phyloP scores from a whole-genome alignment of 1,284 basidiomycete genomes.

The Rhodotorula sp. region DNA sequence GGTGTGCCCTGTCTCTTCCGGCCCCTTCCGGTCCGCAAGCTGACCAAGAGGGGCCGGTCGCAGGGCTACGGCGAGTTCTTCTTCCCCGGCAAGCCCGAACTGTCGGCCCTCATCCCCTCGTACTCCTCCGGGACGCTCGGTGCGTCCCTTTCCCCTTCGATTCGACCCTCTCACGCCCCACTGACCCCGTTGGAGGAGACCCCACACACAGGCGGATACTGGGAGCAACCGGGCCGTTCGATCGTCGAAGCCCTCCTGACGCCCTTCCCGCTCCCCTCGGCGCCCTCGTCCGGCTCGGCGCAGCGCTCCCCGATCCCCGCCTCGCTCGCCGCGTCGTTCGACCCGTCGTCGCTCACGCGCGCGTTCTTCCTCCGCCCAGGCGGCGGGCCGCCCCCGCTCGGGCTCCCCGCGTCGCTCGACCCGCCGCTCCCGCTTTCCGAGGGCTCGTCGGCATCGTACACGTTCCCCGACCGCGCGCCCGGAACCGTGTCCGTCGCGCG shows the following conservation, averaged over 20 bases:
- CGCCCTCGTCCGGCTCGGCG: conserved; percentile 41
- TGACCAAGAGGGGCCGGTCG: too few relatives aligned
- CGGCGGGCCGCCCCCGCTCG: background rate
- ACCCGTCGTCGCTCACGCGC: conserved; percentile 18
- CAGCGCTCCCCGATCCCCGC: conserved; percentile 42
- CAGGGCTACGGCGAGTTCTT: conserved; percentile 79
- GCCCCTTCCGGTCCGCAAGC: background rate
- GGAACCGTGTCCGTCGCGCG: background rate
- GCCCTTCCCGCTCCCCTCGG: conserved; percentile 65
- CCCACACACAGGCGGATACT: conserved; percentile 66
- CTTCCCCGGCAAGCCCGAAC: conserved; percentile 62
- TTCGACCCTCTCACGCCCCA: conserved; percentile 36
- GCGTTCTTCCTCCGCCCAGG: conserved; percentile 19
- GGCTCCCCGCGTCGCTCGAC: background rate
- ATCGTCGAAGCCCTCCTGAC: conserved; percentile 72
- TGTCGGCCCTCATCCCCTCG: conserved; percentile 63
- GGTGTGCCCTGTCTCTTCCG: conserved; percentile 56
- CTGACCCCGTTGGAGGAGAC: background rate
- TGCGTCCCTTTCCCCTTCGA: conserved; percentile 19
- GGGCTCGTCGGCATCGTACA: background rate
- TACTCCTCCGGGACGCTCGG: conserved; percentile 60
- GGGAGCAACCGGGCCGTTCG: conserved; percentile 75
- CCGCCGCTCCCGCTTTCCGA: background rate
- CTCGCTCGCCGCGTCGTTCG: conserved; percentile 42
- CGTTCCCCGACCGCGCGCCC: background rate